Conservation (phyloP, 1,139 yeast genomes). For the Debaryomycetaceae sp. region DNA sequence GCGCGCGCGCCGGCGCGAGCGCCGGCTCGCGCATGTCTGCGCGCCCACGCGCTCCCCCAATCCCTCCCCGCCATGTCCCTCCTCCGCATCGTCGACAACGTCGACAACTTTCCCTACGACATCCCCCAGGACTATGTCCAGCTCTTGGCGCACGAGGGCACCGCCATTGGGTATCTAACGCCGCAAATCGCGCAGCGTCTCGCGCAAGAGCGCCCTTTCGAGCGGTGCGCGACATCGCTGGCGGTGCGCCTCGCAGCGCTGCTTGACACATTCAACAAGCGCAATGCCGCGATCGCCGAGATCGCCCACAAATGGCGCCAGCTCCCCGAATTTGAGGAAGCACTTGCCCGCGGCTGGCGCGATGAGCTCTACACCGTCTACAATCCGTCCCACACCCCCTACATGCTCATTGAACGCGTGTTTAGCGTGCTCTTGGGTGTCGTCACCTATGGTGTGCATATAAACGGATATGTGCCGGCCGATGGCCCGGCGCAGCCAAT, state of each 20-base stretch:
- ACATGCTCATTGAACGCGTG: slow-evolving; percentile 73
- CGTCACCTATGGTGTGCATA: slow-evolving; percentile 84
- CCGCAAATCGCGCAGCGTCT: slow-evolving; percentile 41
- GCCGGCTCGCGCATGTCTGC: no score
- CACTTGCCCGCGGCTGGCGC: slow-evolving; percentile 73
- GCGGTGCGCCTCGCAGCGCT: slow-evolving; percentile 32
- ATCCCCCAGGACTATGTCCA: slow-evolving; percentile 24
- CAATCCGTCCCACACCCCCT: slow-evolving; percentile 50
- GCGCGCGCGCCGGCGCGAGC: no score
- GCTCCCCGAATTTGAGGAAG: slow-evolving; percentile 31
- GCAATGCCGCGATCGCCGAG: slow-evolving; percentile 41
- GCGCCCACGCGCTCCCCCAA: no score
- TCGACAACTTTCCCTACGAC: slow-evolving; percentile 48
- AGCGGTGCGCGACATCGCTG: slow-evolving; percentile 23
- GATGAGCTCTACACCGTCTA: slow-evolving; percentile 75
- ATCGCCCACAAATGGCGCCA: slow-evolving; percentile 44
- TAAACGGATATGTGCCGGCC: slow-evolving; percentile 62
- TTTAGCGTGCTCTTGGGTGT: slow-evolving; percentile 80
- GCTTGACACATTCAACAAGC: slow-evolving; percentile 41
- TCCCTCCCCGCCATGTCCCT: slow-evolving; percentile 10
- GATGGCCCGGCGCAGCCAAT: slow-evolving; percentile 36
- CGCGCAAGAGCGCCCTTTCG: slow-evolving; percentile 19
- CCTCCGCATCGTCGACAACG: slow-evolving; percentile 27
- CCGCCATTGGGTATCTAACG: slow-evolving; percentile 50
- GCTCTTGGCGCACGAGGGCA: slow-evolving; percentile 50